Evolutionary conservation across 345 rosid genomes (phyloP).

Genomic region (Microthlaspi erraticum): DNA sequence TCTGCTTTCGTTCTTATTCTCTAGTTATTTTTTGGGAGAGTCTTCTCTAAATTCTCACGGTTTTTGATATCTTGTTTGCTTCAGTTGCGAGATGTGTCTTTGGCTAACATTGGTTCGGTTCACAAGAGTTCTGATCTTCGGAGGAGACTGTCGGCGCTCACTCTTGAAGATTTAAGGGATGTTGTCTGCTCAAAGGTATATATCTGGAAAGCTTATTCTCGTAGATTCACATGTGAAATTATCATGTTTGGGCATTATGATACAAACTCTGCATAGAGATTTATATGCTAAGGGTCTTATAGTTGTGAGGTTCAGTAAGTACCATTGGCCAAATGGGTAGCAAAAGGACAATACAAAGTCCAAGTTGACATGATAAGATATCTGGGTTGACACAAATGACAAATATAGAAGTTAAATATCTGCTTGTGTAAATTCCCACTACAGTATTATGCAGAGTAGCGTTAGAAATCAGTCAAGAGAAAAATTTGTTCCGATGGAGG

Average conservation of each 20-base stretch:
- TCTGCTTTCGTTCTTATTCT: conserved; percentile 23
- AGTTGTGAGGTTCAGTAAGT: conserved; percentile 2
- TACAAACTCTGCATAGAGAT: conserved; percentile 8
- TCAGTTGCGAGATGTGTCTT: conserved; percentile 85
- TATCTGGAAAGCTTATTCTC: conserved; percentile 29
- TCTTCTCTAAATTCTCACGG: conserved; percentile 14
- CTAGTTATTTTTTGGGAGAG: conserved; percentile 17
- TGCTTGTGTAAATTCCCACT: not conserved
- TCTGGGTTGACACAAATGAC: not conserved
- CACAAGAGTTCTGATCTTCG: conserved; percentile 91
- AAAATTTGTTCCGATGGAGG: not conserved
- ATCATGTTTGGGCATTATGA: not conserved
- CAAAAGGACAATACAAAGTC: not conserved
- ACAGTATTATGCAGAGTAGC: not conserved
- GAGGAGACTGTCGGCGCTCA: conserved; percentile 77
- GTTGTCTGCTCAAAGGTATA: conserved; percentile 92
- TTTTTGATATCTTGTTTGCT: conserved; percentile 36
- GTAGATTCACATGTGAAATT: conserved; percentile 7
- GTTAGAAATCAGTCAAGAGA: conserved; percentile 16
- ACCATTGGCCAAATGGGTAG: conserved; percentile 15
- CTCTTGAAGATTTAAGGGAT: conserved; percentile 81
- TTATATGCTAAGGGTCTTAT: conserved; percentile 20
- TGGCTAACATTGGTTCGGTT: conserved; percentile 83
- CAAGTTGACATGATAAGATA: conserved; percentile 6
- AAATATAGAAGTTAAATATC: conserved; percentile 13